Evolutionary conservation across 371 early-diverging fungal genomes (phyloP), one percentile per base, ranked within the genome.

Genomic region (Saksenaea oblongispora): DNA sequence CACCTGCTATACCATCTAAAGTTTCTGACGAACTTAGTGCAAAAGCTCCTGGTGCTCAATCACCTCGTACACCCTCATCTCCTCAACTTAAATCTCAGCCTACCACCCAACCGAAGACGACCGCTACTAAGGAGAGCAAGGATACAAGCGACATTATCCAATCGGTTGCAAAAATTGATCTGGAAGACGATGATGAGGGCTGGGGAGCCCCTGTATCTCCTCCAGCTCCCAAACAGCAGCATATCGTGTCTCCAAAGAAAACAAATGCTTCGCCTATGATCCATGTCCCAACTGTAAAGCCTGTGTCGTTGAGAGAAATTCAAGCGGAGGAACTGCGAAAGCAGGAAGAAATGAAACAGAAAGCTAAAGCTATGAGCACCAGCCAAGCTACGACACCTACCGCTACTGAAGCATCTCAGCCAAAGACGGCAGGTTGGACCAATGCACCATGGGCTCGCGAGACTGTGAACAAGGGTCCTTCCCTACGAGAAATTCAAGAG

Each of bases 401-500:
- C 1, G 27, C 57, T 8, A 36, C 15, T 57, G 15, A 54, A 8
- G 15, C 47, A 26, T 35, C 58, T 0, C 56, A 36, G 27, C 42
- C 17, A 1, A 67, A 67, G 56, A 9, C 56, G 15, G 1, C 37
- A n/a, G 71, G 59, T 18, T 69, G 67, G 73, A 51, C 41, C 28
- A n/a, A 62, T 13, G 69, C 74, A 9, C 76, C 81, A 13, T 85
- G 83, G 82, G 73, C 76, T 47, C 73, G 71, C 26, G 34, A 37
- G 31, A 22, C 74, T 42, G 57, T 47, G 1, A 22, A 68, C 28
- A 80, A 80, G 39, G 80, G 80, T 39, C 79, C 81, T n/a, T 84
- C 84, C n/a, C 61, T 84, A 28, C 85, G 86, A 34, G 89, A 87
- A 68, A 87, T 86, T 39, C 89, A 88, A 71, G 86, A 86, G 41